Base-by-base conservation (phyloP, 192 early-diverging fungal genomes). In the Coemansia sp. region DNA sequence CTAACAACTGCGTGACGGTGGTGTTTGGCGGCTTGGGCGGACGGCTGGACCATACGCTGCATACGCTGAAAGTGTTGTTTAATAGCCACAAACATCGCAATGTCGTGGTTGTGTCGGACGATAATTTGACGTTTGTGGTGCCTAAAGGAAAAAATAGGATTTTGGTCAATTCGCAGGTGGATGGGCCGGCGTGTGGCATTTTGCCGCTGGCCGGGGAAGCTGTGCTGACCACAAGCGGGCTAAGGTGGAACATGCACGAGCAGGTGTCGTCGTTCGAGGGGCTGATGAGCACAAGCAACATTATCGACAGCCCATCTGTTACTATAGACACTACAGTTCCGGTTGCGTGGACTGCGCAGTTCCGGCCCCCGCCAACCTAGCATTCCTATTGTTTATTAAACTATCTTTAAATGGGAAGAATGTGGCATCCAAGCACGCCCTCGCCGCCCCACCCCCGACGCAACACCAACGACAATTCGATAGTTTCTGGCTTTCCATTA, bases 121-220 rank as follows among this genome's bases (percentile, higher is more conserved):
- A 92, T 8, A 91, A 89, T 61, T 59, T 97, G 47, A 85, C 92
- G 8, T 69, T 76, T 56, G 73, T 67, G 31, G 52, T 94, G 0
- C 72, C 94, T 6, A 64, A 59, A 20, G 90, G 90, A 10, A 77
- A 69, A 14, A 88, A 90, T 79, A 74, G 78, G 24, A 86, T 97
- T 9, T 56, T 80, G 24, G 89, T 87, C 59, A 74, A 84, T 44
- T 42, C 61, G 28, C 64, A 81, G 14, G 68, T 90, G 5, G 90
- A 95, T 72, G 92, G 94, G 0, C 91, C 93, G 2, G 90, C 87
- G 0, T 97, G 95, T 65, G 95, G 95, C 20, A 78, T 97, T 1
- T 78, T 97, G 55, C 95, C 95, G 11, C 73, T 97, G 8, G 84
- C 84, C 1, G 77, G 78, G 3, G 75, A 76, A 26, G 84, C 88